Evolutionary conservation across 306 rosid genomes (phyloP), one percentile per base, ranked within the genome.

Genomic region (Sindora glabra): DNA sequence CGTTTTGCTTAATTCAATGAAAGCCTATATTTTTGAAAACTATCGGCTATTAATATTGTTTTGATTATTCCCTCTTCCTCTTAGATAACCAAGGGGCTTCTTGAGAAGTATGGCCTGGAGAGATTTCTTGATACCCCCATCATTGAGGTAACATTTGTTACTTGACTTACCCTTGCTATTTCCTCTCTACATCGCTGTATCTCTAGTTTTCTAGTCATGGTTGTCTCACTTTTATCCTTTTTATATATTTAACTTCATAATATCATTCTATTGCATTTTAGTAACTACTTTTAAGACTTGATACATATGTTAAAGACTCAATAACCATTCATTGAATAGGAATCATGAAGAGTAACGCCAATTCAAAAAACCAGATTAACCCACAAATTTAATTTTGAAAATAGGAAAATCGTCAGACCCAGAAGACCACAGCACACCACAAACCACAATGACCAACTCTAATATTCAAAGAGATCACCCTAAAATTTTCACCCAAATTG

Each of bases 121-220:
- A 86, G 99, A 79, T 96, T 89, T 78, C 85, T 84, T 13, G 99
- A 94, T 76, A 94, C 99, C 52, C 99, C 99, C 59, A 94, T 94
- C 59, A 94, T 97, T 4, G 99, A 94, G 96, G 98, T 92, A 39
- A 60, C 49, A 62, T 59, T 62, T 54, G 48, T 51, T 69, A 33
- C 78, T 53, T 57, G 21, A 63, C 58, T 48, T 38, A 12, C 54
- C 25, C 17, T 12, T 48, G 19, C 13, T 24, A 36, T 6, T 60
- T 57, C 36, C 10, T 54, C 27, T 15, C 44, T 47, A 48, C 42
- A 48, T 65, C 56, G 1, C 44, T 52, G 15, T 37, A 37, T 52
- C 62, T 42, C 55, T 18, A 53, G 57, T 56, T 16, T 9, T 23
- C 74, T 5, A 11, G 18, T 15, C 16, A 37, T 45, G 23, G 23